Evolutionary conservation across 2,329 filamentous ascomycete species (phyloP).

Genomic region (Emydomyces testavorans): DNA sequence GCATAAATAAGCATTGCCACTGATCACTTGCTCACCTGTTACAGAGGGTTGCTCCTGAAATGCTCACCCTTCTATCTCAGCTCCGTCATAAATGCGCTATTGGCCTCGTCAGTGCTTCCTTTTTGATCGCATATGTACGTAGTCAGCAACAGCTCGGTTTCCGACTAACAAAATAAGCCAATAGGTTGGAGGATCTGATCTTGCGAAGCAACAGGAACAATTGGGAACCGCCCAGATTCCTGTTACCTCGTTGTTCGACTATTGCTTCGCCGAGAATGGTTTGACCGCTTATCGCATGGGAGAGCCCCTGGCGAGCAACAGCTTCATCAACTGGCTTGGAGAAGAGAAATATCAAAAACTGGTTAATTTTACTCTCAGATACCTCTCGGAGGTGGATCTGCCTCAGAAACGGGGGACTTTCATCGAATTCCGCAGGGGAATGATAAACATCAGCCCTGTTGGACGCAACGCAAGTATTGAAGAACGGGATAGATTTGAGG

Average conservation of each 20-base stretch:
- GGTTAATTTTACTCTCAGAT: constrained; percentile 48
- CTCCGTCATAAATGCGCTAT: constrained; percentile 82
- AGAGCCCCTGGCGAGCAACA: constrained; percentile 59
- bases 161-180: no score
- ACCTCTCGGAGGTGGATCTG: constrained; percentile 50
- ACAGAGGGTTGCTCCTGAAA: constrained; percentile 70
- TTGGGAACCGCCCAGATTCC: constrained; percentile 56
- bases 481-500: constrained; percentile 73
- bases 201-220: constrained; percentile 92
- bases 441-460: constrained; percentile 53
- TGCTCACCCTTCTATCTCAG: constrained; percentile 64
- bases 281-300: constrained; percentile 82
- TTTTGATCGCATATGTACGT: constrained; percentile 2
- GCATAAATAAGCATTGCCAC: constrained; percentile 37
- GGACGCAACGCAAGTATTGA: constrained; percentile 68
- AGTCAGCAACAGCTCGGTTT: no score
- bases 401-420: constrained; percentile 55
- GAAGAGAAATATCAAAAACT: constrained; percentile 61
- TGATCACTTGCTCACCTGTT: no score
- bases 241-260: constrained; percentile 87
- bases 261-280: constrained; percentile 94
- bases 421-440: constrained; percentile 54
- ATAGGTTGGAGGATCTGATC: constrained; percentile 79
- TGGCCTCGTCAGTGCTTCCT: constrained; percentile 61
- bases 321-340: constrained; percentile 86